Conservation (phyloP, 352 stramenopile genomes). For the Phytophthora hibernalis region DNA sequence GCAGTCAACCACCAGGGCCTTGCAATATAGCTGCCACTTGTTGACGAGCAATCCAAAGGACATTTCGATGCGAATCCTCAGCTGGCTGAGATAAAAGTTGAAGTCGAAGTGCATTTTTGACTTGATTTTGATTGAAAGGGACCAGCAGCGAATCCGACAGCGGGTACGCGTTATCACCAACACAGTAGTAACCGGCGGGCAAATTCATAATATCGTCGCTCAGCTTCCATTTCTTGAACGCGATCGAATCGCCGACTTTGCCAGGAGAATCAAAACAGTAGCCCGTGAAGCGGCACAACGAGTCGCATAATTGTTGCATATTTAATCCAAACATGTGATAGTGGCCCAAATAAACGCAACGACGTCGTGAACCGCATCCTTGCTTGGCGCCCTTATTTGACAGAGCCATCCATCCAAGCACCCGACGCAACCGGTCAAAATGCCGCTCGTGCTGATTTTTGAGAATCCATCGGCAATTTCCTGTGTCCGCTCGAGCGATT, state of each 20-base stretch:
- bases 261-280: slow-evolving; percentile 19
- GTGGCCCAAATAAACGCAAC: neutral
- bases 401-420: too few relatives aligned
- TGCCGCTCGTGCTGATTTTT: neutral
- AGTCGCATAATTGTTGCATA: slow-evolving; percentile 18
- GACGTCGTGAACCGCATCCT: slow-evolving; percentile 15
- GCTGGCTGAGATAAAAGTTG: too few relatives aligned
- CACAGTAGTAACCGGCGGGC: too few relatives aligned
- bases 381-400: neutral
- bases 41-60: slow-evolving; percentile 32
- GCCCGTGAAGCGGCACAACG: slow-evolving; percentile 12
- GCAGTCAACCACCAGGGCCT: too few relatives aligned
- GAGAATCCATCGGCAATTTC: neutral
- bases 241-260: slow-evolving; percentile 9
- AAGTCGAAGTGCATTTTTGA: too few relatives aligned
- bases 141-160: too few relatives aligned
- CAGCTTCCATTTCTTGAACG: slow-evolving; percentile 19
- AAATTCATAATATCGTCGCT: too few relatives aligned
- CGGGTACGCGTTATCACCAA: too few relatives aligned
- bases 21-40: slow-evolving; percentile 46
- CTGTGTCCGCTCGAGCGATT: neutral
- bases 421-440: too few relatives aligned
- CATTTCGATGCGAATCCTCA: slow-evolving; percentile 57
- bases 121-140: too few relatives aligned
- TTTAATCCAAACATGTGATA: slow-evolving; percentile 23